Base-by-base conservation (phyloP, 2,329 filamentous ascomycete species). In the Cladosporium sp. region DNA sequence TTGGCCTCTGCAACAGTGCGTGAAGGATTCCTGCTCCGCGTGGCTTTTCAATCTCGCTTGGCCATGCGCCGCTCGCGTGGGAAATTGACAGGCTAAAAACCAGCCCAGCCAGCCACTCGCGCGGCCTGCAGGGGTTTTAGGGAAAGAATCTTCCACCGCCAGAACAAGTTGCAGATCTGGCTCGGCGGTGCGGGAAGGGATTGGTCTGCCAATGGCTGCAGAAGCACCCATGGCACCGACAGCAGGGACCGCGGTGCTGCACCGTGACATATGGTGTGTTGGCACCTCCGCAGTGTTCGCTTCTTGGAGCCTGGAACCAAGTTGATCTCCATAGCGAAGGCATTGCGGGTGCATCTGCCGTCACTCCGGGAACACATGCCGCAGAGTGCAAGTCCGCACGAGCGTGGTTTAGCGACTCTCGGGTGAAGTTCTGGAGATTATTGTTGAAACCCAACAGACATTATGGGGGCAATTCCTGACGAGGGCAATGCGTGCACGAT, bases 11-110 rank as follows among this genome's bases (percentile, higher is more conserved):
- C 36, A 39, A 39, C 36, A 39, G 36, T 39, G 45, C 28, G 45
- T 24, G 36, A 10, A 22, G 37, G 40, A n/a, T n/a, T n/a, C n/a
- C n/a, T 42, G 36, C 50, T 53, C 50, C 50, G 50, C 50, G 37
- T 42, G 49, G 36, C 49, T 48, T 32, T 53, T 24, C n/a, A n/a
- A 53, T 53, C 50, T 53, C 50, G 50, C 50, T 53, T 53, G 50
- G 17, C 36, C 50, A 53, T 37, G 50, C 50, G 50, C 24, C 36
- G 37, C 50, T 53, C 50, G 50, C 50, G 50, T 53, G 50, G 50
- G 37, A 53, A 44, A 53, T 53, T 42, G 37, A 42, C 36, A 42
- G 37, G 50, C 36, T 44, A 42, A 53, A 53, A 36, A n/a, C n/a
- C n/a, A n/a, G n/a, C n/a, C n/a, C 17, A 25, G 37, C 36, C 24